Base-by-base conservation (phyloP, 179 eudicot genomes). In the Camellia oleifera region DNA sequence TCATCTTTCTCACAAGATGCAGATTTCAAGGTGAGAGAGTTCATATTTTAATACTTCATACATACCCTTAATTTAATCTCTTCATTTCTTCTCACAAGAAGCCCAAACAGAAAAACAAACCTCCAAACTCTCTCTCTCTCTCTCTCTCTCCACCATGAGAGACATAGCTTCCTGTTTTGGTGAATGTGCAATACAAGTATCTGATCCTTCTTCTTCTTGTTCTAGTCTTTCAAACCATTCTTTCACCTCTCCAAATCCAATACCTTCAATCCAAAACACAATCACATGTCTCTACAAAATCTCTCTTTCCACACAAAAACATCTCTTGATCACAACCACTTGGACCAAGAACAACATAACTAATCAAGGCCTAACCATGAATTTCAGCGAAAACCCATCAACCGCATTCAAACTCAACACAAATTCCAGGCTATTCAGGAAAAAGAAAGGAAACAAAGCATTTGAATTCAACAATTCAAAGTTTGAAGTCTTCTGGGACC, bases 401-500 rank as follows among this genome's bases (percentile, higher is more conserved):
- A 80, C 75, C 0, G 73, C 87, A 1, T 81, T 94, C 82, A 89
- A 88, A 53, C 83, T 93, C 69, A 88, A 76, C 86, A 84, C 97
- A 0, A 81, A 77, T 67, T 90, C 94, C 1, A 71, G 94, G 17
- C 76, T 93, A 2, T 93, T 94, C 82, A 85, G 91, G 83, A 88
- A 87, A 86, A 88, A 87, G 53, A 94, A 89, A 20, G 98, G 98
- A 10, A 74, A 54, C 70, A 93, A 87, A 81, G 73, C 84, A 0
- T 42, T 90, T 17, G 89, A 88, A 2, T n/a, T 70, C 23, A 82
- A 85, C 2, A 67, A 70, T 14, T 81, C 82, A 11, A 87, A 82
- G 81, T 48, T 90, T n/a, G 92, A 91, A 7, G 52, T 93, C n/a
- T 66, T 81, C 62, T 94, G 96, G 94, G 98, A 94, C 75, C 86